Percentiles rank a stretch among this genome's conserved stretches.
phyloP scores from a whole-genome alignment of 768 basidiomycete species.

The Coprinopsis strossmayeri region DNA sequence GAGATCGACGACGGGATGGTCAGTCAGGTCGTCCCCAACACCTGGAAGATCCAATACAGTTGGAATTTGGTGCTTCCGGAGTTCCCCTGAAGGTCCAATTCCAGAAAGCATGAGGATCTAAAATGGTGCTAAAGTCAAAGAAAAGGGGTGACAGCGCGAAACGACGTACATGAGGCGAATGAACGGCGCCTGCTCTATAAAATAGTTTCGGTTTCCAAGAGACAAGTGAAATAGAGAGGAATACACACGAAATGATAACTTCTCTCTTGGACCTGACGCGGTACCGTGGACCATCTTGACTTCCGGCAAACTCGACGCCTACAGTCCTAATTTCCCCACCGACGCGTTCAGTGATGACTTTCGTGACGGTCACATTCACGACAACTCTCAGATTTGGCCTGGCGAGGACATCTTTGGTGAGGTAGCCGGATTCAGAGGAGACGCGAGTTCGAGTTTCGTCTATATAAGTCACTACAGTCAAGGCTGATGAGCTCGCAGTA shows the following conservation, averaged over 20 bases:
- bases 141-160: neutral
- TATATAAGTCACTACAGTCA: constrained; percentile 55
- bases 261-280: constrained; percentile 41
- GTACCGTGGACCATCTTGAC: constrained; percentile 28
- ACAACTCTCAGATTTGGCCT: constrained; percentile 57
- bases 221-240: neutral
- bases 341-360: constrained; percentile 37
- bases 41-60: constrained; percentile 59
- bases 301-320: constrained; percentile 49
- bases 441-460: constrained; percentile 42
- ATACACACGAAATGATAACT: constrained; percentile 47
- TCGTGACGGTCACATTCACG: constrained; percentile 45
- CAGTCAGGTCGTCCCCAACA: constrained; percentile 68
- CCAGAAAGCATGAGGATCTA: constrained; percentile 72
- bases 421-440: constrained; percentile 56
- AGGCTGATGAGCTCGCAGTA: too few relatives aligned
- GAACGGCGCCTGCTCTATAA: constrained; percentile 49
- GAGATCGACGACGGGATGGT: constrained; percentile 55
- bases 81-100: constrained; percentile 58
- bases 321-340: constrained; percentile 34
- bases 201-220: neutral
- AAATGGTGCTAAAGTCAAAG: neutral
- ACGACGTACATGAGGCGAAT: constrained; percentile 42
- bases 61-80: constrained; percentile 46
- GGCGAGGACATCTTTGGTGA: constrained; percentile 51